Evolutionary conservation across 2,329 filamentous ascomycete species (phyloP), one percentile per base, ranked within the genome.

Genomic region (Phialemoniopsis sp.): DNA sequence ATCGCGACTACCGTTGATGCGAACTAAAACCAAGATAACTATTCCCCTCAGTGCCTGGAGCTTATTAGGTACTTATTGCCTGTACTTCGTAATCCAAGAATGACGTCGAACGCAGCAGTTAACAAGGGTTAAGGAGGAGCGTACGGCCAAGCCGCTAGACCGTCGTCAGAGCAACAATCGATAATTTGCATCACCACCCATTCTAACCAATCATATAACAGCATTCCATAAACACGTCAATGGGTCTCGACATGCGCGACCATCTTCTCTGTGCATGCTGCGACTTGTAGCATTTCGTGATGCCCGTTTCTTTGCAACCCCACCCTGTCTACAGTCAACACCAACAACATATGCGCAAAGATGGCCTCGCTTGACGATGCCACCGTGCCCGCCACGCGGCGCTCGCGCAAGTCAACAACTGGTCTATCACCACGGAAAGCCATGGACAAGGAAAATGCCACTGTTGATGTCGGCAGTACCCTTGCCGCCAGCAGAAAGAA

Each of bases 361-460:
- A 73, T 70, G 64, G 57, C 67, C 42, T 50, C 57, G 16, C 54
- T 56, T 37, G 53, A 61, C 39, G 70, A 76, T 47, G 51, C 60
- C 34, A 76, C 77, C n/a, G 48, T 79, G 41, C 76, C 77, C 32
- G 63, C 75, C 31, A 73, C 70, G 48, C 70, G 78, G 51, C 71
- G 77, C 38, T 63, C 77, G 52, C 80, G 86, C 57, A 87, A 87
- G 59, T 90, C 87, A n/a, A 79, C 87, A 44, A 82, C 80, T 14
- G 59, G 59, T 56, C 78, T 70, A 49, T 78, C 61, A 53, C 76
- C 63, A 60, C 71, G 54, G 52, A 77, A 67, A 60, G 62, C 66
- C 29, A 63, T 72, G 47, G 84, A 88, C 53, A 89, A 89, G 62
- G 88, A 94, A 58, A 94, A 94, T 71, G 75, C 78, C 55, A 87